Evolutionary conservation across 139 green algal species (phyloP).

Genomic region (Pedinophyceae sp.): DNA sequence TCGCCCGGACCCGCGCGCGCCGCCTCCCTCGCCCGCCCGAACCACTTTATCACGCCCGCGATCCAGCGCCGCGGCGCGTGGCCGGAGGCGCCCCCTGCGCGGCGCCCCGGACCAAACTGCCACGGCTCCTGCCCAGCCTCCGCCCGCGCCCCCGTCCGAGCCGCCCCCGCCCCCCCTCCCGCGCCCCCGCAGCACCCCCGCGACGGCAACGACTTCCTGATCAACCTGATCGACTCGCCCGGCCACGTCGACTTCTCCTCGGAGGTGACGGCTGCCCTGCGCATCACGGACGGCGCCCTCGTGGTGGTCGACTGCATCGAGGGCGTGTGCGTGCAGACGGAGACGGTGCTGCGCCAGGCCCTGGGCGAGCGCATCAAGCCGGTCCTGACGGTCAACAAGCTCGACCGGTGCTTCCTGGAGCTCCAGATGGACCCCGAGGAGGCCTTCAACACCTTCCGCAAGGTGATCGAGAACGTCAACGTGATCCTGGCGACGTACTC

Average conservation of each 20-base stretch:
- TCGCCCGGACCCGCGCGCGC: no score
- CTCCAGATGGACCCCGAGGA: slow-evolving; percentile 88
- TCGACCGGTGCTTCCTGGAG: slow-evolving; percentile 99
- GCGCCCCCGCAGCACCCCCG: no score
- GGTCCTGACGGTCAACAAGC: slow-evolving; percentile 98
- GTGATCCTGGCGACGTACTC: slow-evolving; percentile 97
- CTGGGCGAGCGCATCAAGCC: slow-evolving; percentile 92
- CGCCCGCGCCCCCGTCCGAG: no score
- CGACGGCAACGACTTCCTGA: slow-evolving; percentile 82
- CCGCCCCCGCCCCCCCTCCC: no score
- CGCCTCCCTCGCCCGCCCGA: no score
- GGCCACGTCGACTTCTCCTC: slow-evolving; percentile 99
- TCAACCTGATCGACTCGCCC: slow-evolving; percentile 99
- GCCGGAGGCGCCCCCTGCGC: no score
- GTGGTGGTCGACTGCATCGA: slow-evolving; percentile 99
- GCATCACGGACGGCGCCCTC: slow-evolving; percentile 97
- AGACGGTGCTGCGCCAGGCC: slow-evolving; percentile 96
- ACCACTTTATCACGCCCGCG: no score
- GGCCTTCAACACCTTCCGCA: slow-evolving; percentile 82
- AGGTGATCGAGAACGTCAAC: slow-evolving; percentile 97
- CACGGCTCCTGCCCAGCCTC: no score
- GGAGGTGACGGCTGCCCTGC: slow-evolving; percentile 95
- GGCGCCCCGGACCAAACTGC: no score
- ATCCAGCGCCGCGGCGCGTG: no score
- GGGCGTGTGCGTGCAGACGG: slow-evolving; percentile 99